These are phyloP conservation scores for Penicillium sp. DNA, from an alignment of 2,329 filamentous ascomycete species.

Conservation along the genomic window DNA sequence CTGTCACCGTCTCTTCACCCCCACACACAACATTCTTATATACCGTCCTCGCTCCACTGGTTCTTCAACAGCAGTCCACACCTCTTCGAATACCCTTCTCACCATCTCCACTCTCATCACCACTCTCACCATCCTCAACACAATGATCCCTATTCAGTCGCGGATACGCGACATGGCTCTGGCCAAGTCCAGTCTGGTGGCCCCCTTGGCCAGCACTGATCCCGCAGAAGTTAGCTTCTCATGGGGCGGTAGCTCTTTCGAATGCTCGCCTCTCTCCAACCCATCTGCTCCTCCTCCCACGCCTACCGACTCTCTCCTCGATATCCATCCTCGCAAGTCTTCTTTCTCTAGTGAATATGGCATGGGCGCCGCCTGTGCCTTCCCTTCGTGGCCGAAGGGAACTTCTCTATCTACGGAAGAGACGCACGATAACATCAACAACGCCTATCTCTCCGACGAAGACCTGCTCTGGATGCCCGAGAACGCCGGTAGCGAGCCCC, in stretches of 20 bases:
- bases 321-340: constrained; percentile 48
- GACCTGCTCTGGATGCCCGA: constrained; percentile 44
- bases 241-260: constrained; percentile 29
- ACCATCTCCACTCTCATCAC: background rate
- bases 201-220: constrained; percentile 30
- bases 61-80: background rate
- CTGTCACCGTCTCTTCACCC: constrained; percentile 6
- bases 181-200: constrained; percentile 22
- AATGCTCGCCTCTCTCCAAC: constrained; percentile 36
- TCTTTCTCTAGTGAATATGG: constrained; percentile 46
- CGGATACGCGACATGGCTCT: constrained; percentile 28
- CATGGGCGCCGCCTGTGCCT: constrained; percentile 47
- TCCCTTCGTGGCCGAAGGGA: constrained; percentile 51
- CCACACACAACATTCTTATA: background rate
- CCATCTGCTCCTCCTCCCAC: constrained; percentile 47
- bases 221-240: constrained; percentile 28
- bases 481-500: constrained; percentile 30
- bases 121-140: constrained; percentile 11
- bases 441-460: constrained; percentile 49
- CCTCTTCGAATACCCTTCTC: constrained; percentile 9
- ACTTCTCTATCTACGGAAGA: constrained; percentile 41
- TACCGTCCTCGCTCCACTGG: constrained; percentile 3
- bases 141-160: constrained; percentile 31
- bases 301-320: constrained; percentile 43
- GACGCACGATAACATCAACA: constrained; percentile 39